phyloP scores from a whole-genome alignment of 768 basidiomycete species.

The Hypholoma fasciculare region DNA sequence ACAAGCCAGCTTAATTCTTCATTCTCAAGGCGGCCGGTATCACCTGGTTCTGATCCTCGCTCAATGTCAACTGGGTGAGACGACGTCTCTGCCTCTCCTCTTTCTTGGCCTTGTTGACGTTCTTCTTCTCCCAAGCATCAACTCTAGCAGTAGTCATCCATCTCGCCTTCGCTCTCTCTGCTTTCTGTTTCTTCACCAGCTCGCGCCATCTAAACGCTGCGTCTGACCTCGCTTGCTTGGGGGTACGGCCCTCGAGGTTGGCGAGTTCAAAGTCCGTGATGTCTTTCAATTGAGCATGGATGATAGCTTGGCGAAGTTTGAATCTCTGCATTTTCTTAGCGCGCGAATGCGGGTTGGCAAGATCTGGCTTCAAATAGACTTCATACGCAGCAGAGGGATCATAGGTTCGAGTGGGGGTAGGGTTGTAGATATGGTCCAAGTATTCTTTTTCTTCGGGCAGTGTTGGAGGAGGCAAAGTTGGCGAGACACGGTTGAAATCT shows the following conservation, averaged over 20 bases:
- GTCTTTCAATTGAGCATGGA: conserved; percentile 49
- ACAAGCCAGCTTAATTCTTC: background rate
- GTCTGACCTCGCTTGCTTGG: conserved; percentile 67
- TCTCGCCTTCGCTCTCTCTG: conserved; percentile 60
- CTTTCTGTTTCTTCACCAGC: conserved; percentile 54
- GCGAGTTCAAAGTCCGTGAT: conserved; percentile 54
- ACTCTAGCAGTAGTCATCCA: conserved; percentile 50
- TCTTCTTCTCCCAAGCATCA: conserved; percentile 55
- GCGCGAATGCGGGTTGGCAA: conserved; percentile 80
- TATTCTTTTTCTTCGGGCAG: conserved; percentile 55
- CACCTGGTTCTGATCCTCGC: conserved; percentile 59
- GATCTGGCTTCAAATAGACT: conserved; percentile 62
- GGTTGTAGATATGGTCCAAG: conserved; percentile 58
- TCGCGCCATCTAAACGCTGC: conserved; percentile 75
- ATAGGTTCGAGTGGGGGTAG: conserved; percentile 40
- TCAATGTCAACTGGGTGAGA: conserved; percentile 53
- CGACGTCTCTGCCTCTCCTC: conserved; percentile 54
- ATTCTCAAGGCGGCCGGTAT: conserved; percentile 36
- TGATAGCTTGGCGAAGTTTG: conserved; percentile 54
- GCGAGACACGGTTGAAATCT: conserved; percentile 37
- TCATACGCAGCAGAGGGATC: conserved; percentile 66
- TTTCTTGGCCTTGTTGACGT: conserved; percentile 52
- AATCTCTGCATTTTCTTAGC: conserved; percentile 82
- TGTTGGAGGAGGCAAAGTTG: conserved; percentile 33
- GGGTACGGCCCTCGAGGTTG: conserved; percentile 59